These are phyloP conservation scores for Fragaria ananassa DNA, from an alignment of 306 rosid species.

Conservation along the genomic window DNA sequence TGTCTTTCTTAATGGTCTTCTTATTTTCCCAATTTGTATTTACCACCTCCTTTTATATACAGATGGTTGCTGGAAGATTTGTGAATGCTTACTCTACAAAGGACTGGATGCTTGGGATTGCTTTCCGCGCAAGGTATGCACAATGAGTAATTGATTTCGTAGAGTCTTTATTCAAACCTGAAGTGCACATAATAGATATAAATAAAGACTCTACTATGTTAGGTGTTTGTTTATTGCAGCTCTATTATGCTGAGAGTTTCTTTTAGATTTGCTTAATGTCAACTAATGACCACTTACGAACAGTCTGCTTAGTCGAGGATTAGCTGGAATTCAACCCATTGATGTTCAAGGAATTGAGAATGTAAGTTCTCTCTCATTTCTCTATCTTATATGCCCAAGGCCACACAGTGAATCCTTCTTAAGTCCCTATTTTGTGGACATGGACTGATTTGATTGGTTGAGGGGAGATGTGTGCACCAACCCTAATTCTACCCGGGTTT, in stretches of 20 bases:
- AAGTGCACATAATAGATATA: neutral
- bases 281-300: conserved; percentile 5
- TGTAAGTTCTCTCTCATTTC: conserved; percentile 23
- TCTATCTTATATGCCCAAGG: neutral
- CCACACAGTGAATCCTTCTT: neutral
- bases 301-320: conserved; percentile 50
- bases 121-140: conserved; percentile 51
- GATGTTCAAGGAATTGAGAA: conserved; percentile 47
- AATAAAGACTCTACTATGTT: neutral
- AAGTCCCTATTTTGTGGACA: neutral
- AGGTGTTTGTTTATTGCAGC: neutral
- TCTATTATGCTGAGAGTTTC: neutral
- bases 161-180: neutral
- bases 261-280: neutral
- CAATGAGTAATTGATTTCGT: neutral
- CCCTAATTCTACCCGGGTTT: conserved; percentile 4
- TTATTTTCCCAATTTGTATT: neutral
- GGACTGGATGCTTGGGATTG: conserved; percentile 55
- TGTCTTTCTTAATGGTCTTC: neutral
- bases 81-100: conserved; percentile 47
- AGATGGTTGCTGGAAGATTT: conserved; percentile 60
- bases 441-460: neutral
- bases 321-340: conserved; percentile 53
- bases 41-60: conserved; percentile 19
- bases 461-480: neutral